Base-by-base conservation (phyloP, 2,329 filamentous ascomycete genomes). In the Scolecobasidium constrictum region DNA sequence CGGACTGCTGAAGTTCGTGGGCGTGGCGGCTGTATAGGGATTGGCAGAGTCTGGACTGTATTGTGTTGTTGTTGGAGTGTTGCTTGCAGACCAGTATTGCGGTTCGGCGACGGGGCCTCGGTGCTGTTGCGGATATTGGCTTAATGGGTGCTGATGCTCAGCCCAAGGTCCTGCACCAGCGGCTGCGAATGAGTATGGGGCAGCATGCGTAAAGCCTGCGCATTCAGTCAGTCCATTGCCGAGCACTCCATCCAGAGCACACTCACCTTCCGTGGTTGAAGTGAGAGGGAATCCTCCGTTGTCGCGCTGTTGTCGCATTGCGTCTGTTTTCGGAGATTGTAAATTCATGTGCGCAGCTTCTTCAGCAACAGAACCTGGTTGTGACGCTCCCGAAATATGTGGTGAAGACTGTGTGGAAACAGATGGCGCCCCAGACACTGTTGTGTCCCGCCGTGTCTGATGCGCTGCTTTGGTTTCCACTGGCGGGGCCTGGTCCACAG, bases 401-500 rank as follows among this genome's bases (percentile, higher is more conserved):
- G 35, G 42, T 21, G 36, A 38, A 6, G 35, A 38, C 11, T 42
- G 40, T 5, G 42, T 26, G 4, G 35, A 38, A n/a, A n/a, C 35
- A 4, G 35, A 39, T 7, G 5, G 35, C 15, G 28, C 35, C 43
- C 53, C 31, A 47, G 48, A 43, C 53, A 58, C 12, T 51, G 55
- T 22, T 35, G 37, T 38, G 22, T 44, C 43, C 52, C 36, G 35
- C 20, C 34, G 31, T 22, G 28, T 47, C 16, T 52, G 52, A 36
- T 58, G 61, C 12, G 61, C 58, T 4, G 57, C 55, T 13, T 56
- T 42, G 15, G 53, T 54, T 22, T 60, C 59, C 31, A 68, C 57
- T 7, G 72, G 69, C 19, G 74, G 76, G 50, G 77, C 73, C 57
- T 87, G 84, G 50, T 94, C 87, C 17, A 95, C 88, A 1, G 88